Conservation (phyloP, 1,139 yeast species). For the Yamadazyma buinensis region DNA sequence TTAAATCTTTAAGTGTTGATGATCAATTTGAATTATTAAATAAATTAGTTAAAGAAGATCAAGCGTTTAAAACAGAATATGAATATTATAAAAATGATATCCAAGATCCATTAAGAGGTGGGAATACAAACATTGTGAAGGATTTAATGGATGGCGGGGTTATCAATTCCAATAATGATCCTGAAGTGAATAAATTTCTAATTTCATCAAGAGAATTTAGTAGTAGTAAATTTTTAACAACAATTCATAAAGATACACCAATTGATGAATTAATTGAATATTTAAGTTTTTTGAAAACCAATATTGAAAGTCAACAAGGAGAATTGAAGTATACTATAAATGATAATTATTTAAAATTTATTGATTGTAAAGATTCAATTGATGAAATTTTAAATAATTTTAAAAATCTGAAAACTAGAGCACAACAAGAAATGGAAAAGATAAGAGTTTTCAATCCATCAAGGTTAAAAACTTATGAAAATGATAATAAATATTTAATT, state of each 20-base stretch:
- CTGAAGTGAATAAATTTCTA: conserved; percentile 51
- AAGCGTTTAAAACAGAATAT: conserved; percentile 4
- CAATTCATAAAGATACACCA: conserved; percentile 68
- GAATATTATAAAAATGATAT: conserved; percentile 18
- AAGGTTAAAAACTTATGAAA: conserved; percentile 18
- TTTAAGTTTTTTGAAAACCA: conserved; percentile 54
- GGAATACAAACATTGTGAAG: conserved; percentile 40
- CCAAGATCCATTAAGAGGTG: conserved; percentile 56
- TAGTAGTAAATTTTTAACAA: conserved; percentile 63
- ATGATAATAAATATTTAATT: conserved; percentile 18
- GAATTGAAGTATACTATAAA: conserved; percentile 67
- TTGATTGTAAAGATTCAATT: conserved; percentile 64
- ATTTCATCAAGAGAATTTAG: conserved; percentile 73
- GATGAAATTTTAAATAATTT: conserved; percentile 36
- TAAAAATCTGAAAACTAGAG: conserved; percentile 31
- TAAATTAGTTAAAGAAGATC: conserved; percentile 18
- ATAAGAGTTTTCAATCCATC: conserved; percentile 39
- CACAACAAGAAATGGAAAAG: conserved; percentile 35
- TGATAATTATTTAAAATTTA: conserved; percentile 69
- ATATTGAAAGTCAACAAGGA: conserved; percentile 61
- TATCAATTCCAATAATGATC: conserved; percentile 36
- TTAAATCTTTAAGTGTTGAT: conserved; percentile 21
- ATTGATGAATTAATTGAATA: conserved; percentile 58
- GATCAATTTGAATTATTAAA: conserved; percentile 29
- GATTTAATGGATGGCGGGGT: conserved; percentile 37